Percentiles rank a stretch among this genome's conserved stretches.
Evolutionary conservation across 371 early-diverging fungal genomes (phyloP).

Genomic region (Quaeritorhiza haematococci): DNA sequence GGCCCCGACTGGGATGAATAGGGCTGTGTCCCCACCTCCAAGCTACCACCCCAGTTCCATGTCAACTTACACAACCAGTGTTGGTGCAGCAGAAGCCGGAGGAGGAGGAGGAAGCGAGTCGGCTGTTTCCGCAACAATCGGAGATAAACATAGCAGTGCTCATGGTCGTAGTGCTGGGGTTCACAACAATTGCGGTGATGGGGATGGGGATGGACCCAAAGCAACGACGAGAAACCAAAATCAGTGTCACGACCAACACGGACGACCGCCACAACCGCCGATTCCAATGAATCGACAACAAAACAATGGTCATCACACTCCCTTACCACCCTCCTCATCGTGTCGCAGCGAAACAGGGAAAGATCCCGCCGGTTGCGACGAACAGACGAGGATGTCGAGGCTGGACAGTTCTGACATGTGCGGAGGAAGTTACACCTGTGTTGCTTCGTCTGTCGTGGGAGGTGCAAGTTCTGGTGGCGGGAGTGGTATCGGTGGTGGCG

Average conservation of each 20-base stretch:
- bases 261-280: neutral
- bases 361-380: too few relatives aligned
- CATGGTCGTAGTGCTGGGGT: neutral
- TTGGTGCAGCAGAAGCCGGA: too few relatives aligned
- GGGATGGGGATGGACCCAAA: neutral
- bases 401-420: too few relatives aligned
- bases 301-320: too few relatives aligned
- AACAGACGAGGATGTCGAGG: too few relatives aligned
- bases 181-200: neutral
- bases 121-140: too few relatives aligned
- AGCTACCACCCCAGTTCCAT: neutral
- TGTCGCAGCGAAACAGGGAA: neutral
- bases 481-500: neutral
- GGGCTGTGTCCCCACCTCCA: neutral
- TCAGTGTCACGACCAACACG: neutral
- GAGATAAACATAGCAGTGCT: neutral
- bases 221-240: neutral
- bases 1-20: neutral
- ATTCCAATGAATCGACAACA: neutral
- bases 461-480: neutral
- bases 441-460: too few relatives aligned
- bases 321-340: too few relatives aligned
- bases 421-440: too few relatives aligned
- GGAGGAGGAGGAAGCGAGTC: too few relatives aligned
- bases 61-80: neutral